Conservation (phyloP, 2,329 filamentous ascomycete species). For the Alternaria incomplexa region DNA sequence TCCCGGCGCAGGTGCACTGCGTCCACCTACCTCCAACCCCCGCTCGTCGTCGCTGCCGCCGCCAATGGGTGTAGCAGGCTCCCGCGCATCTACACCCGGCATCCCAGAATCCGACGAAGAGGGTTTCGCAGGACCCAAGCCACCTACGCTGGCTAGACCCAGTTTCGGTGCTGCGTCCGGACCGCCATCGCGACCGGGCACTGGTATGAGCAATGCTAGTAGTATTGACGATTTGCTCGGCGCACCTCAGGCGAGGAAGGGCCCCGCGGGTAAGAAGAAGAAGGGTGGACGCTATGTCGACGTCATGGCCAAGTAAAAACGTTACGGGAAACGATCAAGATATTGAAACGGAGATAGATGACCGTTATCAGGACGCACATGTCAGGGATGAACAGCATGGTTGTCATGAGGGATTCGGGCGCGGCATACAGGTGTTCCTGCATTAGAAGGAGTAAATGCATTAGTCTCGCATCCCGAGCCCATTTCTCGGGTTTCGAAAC, state of each 20-base stretch:
- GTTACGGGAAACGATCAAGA: background rate
- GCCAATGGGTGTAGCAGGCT: slow-evolving; percentile 34
- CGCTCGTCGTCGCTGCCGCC: slow-evolving; percentile 48
- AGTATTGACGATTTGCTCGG: slow-evolving; percentile 93
- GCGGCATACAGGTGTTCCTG: background rate
- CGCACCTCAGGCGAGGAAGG: slow-evolving; percentile 72
- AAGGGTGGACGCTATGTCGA: slow-evolving; percentile 92
- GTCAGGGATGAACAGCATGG: background rate
- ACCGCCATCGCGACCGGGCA: slow-evolving; percentile 62
- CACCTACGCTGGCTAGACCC: slow-evolving; percentile 34
- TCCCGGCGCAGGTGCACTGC: slow-evolving; percentile 17
- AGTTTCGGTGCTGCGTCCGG: slow-evolving; percentile 33
- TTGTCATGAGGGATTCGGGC: background rate
- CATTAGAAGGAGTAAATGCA: background rate
- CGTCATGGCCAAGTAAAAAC: slow-evolving; percentile 56
- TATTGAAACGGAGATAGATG: background rate
- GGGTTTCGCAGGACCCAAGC: slow-evolving; percentile 22
- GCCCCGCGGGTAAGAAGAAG: slow-evolving; percentile 64
- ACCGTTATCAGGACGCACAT: background rate
- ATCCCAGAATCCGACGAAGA: slow-evolving; percentile 37
- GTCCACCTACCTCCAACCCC: slow-evolving; percentile 26
- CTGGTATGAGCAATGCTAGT: slow-evolving; percentile 88
- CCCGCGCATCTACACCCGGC: slow-evolving; percentile 42
- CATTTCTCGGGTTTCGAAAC: background rate
- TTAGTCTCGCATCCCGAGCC: background rate